Evolutionary conservation across 2,329 filamentous ascomycete genomes (phyloP), one percentile per base, ranked within the genome.

Genomic region (Anthostomella pinea): DNA sequence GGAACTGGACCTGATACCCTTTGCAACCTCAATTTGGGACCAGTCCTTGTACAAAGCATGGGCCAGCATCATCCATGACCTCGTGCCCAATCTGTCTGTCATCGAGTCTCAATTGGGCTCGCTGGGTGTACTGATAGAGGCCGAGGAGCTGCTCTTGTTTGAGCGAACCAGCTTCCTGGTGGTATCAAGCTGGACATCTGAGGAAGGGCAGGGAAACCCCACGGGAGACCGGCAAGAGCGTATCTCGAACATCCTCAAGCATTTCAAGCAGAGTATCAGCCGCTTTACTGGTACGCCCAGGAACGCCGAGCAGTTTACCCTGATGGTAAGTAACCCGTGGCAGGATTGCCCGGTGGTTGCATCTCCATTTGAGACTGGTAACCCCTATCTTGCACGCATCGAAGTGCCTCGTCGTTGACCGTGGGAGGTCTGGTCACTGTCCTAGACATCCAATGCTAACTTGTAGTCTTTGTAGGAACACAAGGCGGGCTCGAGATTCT

Each of bases 11-110:
- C 75, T 96, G 43, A 87, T 87, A 40, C 89, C 90, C 41, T 97
- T 95, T 61, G 87, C 89, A 8, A 97, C 91, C 20, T 95, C 87
- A 36, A 98, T 98, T 58, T 98, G 93, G 93, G 93, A 98, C 58
- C 93, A 98, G 69, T 94, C 86, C 37, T 72, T 98, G 23, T 98
- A 97, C 73, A 95, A 95, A 65, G 93, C 93, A 2, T 98, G 93
- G 93, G 93, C 93, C 0, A 87, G 87, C 59, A 96, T 98, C 53
- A 96, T 98, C 43, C 93, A 98, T 71, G 90, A 91, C 59, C 75
- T 98, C 29, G 93, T 97, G n/a, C 93, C 93, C 3, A 97, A 97
- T 55, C 78, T 96, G 1, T 73, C 81, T 13, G 79, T 87, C 28
- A 96, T 98, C 49, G 91, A 97, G 66, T 78, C 79, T 14, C 87